Evolutionary conservation across 2,329 filamentous ascomycete species (phyloP).

Genomic region (Calonectria montana): DNA sequence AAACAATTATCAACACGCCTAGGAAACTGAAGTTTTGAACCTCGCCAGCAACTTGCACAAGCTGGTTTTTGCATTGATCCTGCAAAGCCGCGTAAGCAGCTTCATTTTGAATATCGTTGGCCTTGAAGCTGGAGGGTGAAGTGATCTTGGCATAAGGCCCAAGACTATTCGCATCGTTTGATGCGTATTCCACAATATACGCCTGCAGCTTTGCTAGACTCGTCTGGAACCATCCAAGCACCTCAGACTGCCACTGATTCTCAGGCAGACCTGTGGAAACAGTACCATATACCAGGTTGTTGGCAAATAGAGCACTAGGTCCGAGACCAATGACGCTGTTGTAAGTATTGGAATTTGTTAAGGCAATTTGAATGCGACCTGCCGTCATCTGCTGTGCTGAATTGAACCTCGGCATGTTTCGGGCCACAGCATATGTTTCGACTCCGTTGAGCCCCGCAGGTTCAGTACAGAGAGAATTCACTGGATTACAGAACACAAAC

Average conservation of each 20-base stretch:
- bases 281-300: neutral
- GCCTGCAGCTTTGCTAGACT: neutral
- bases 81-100: neutral
- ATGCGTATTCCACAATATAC: neutral
- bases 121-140: neutral
- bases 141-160: neutral
- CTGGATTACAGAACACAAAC: neutral
- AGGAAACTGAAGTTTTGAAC: neutral
- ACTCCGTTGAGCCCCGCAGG: neutral
- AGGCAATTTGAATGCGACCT: neutral
- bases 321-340: neutral
- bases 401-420: neutral
- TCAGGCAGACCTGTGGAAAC: slow-evolving; percentile 1
- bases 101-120: neutral
- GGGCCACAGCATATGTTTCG: neutral
- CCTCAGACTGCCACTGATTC: neutral
- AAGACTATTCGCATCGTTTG: neutral
- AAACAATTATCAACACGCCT: neutral
- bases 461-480: neutral
- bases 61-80: neutral
- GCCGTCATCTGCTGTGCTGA: neutral
- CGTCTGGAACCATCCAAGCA: neutral
- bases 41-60: neutral
- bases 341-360: slow-evolving; percentile 2
- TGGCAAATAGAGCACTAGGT: neutral